Conservation (phyloP, 1,284 basidiomycete species). For the Sanghuangporus baumii region DNA sequence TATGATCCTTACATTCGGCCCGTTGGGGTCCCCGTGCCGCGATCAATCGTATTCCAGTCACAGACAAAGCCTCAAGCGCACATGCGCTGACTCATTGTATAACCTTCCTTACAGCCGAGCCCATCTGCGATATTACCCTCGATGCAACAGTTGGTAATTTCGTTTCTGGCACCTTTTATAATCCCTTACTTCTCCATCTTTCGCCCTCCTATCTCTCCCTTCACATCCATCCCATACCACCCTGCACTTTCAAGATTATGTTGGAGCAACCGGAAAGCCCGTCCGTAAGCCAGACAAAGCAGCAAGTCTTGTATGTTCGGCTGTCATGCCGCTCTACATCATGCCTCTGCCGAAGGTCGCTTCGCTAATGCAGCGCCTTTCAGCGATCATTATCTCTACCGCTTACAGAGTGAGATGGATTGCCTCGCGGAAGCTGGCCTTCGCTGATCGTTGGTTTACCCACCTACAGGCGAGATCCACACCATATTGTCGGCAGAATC, state of each 20-base stretch:
- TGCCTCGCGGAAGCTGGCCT: not conserved
- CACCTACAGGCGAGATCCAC: constrained; percentile 16
- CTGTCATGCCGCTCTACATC: not conserved
- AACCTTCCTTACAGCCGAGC: not conserved
- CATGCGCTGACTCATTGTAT: constrained; percentile 7
- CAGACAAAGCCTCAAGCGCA: not conserved
- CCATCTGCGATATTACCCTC: not conserved
- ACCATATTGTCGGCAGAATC: constrained; percentile 15
- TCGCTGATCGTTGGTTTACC: not conserved
- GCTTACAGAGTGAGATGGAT: constrained; percentile 14
- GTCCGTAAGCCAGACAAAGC: constrained; percentile 14
- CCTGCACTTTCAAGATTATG: constrained; percentile 4
- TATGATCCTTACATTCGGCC: not conserved
- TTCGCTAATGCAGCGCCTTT: not conserved
- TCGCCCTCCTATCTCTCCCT: constrained; percentile 2
- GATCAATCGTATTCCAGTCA: not conserved
- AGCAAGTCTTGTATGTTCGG: constrained; percentile 15
- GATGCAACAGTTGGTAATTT: not conserved
- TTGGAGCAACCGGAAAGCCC: constrained; percentile 17
- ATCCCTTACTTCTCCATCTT: not conserved
- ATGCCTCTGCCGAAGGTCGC: not conserved
- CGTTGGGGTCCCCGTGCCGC: not conserved
- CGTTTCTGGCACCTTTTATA: constrained; percentile 7
- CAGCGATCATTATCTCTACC: constrained; percentile 17
- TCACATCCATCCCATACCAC: not conserved